A percentile compares a stretch with the other conserved stretches of the same genome.
Evolutionary conservation across 495 filamentous ascomycete genomes (phyloP).

Genomic region (Aspergillus egyptiacus): DNA sequence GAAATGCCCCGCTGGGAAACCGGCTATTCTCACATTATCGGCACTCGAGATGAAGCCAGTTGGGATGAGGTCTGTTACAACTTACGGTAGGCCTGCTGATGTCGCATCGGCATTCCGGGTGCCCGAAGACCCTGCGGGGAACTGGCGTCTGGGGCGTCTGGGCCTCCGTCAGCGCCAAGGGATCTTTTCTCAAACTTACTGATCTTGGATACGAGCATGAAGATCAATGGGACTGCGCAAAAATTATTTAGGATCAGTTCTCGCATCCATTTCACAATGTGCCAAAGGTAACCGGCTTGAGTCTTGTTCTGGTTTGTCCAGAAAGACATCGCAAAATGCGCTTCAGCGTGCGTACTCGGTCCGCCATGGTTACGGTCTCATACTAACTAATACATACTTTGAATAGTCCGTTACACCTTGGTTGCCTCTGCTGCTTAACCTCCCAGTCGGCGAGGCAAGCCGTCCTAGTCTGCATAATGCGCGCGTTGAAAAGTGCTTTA

Average conservation of each 20-base stretch:
- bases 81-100: too few species aligned
- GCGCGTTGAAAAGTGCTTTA: slow-evolving; percentile 8
- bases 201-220: slow-evolving; percentile 15
- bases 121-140: neutral
- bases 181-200: slow-evolving; percentile 16
- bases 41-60: neutral
- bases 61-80: neutral
- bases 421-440: neutral
- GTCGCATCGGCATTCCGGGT: neutral
- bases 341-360: slow-evolving; percentile 3
- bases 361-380: too few species aligned
- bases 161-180: slow-evolving; percentile 12
- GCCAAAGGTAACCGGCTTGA: neutral
- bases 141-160: slow-evolving; percentile 5
- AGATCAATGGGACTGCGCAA: neutral
- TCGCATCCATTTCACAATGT: neutral
- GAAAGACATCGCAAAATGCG: slow-evolving; percentile 5
- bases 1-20: neutral
- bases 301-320: neutral
- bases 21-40: neutral
- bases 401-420: neutral
- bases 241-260: neutral
- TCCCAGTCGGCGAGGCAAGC: slow-evolving; percentile 1
- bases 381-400: too few species aligned
- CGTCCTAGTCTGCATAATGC: neutral